Evolutionary conservation across 306 rosid species (phyloP).

Genomic region (Cicer judaicum): DNA sequence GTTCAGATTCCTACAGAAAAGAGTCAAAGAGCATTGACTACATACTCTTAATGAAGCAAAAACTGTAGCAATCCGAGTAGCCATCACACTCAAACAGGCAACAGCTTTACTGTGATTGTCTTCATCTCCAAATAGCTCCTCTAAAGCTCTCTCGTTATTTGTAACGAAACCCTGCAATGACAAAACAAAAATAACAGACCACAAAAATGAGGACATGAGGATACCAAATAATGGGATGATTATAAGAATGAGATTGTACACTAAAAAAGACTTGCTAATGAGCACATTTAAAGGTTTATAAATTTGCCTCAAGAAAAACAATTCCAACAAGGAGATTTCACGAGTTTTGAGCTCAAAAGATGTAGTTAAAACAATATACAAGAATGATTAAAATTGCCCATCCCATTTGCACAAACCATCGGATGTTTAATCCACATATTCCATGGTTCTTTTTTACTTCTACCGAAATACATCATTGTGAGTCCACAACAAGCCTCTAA

Average conservation of each 20-base stretch:
- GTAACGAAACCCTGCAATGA: constrained; percentile 79
- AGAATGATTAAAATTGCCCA: constrained; percentile 33
- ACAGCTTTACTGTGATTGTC: constrained; percentile 67
- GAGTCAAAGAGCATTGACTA: constrained; percentile 20
- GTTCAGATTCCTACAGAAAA: constrained; percentile 19
- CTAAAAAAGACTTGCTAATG: constrained; percentile 26
- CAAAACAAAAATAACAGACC: constrained; percentile 30
- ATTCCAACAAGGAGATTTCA: constrained; percentile 30
- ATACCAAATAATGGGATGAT: constrained; percentile 31
- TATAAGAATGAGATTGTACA: constrained; percentile 45
- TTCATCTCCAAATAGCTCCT: constrained; percentile 86
- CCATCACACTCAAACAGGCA: constrained; percentile 82
- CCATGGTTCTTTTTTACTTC: constrained; percentile 18
- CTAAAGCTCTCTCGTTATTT: constrained; percentile 87
- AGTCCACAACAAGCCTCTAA: background rate
- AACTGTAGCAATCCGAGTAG: constrained; percentile 83
- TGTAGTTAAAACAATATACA: constrained; percentile 24
- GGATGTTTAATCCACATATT: constrained; percentile 21
- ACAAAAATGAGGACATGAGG: constrained; percentile 17
- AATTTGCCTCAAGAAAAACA: constrained; percentile 20
- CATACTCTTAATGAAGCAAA: constrained; percentile 95
- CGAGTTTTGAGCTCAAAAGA: constrained; percentile 10
- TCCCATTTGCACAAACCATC: constrained; percentile 29
- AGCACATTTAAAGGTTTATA: constrained; percentile 24
- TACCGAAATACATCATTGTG: background rate